phyloP scores from a whole-genome alignment of 2,329 filamentous ascomycete genomes.

The Aspergillus aculeatinus region DNA sequence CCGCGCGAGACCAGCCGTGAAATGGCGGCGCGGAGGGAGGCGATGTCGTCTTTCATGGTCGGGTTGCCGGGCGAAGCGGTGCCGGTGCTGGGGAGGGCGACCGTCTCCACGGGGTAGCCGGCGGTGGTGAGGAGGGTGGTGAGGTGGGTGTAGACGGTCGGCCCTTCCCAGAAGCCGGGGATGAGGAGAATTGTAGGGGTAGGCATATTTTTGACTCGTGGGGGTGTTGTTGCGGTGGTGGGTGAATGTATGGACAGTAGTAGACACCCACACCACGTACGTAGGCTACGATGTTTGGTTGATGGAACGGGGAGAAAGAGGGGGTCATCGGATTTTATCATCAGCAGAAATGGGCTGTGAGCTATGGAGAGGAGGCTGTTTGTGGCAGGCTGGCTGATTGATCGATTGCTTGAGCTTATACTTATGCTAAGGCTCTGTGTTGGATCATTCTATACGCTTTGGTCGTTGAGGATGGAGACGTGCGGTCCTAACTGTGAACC shows the following conservation, averaged over 20 bases:
- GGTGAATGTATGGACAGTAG: too few relatives aligned
- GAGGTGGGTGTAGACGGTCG: neutral
- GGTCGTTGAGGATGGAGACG: neutral
- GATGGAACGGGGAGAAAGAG: too few relatives aligned
- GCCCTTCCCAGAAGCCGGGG: slow-evolving; percentile 9
- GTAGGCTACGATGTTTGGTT: too few relatives aligned
- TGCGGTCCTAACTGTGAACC: neutral
- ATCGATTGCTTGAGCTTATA: neutral
- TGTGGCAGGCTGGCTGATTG: too few relatives aligned
- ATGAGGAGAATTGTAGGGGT: slow-evolving; percentile 6
- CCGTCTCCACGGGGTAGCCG: neutral
- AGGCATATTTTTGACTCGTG: neutral
- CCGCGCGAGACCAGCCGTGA: neutral
- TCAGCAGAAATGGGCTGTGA: too few relatives aligned
- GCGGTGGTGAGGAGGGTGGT: neutral
- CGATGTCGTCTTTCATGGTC: slow-evolving; percentile 3
- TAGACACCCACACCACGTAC: too few relatives aligned
- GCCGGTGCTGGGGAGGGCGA: slow-evolving; percentile 3
- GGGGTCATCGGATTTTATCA: too few relatives aligned
- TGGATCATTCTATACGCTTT: neutral
- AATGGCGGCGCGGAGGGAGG: neutral
- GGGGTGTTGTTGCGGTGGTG: neutral
- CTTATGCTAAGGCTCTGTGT: neutral
- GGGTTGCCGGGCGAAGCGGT: slow-evolving; percentile 5
- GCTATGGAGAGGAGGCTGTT: too few relatives aligned